Conservation (phyloP, 345 rosid species). For the Sonneratia caseolaris region DNA sequence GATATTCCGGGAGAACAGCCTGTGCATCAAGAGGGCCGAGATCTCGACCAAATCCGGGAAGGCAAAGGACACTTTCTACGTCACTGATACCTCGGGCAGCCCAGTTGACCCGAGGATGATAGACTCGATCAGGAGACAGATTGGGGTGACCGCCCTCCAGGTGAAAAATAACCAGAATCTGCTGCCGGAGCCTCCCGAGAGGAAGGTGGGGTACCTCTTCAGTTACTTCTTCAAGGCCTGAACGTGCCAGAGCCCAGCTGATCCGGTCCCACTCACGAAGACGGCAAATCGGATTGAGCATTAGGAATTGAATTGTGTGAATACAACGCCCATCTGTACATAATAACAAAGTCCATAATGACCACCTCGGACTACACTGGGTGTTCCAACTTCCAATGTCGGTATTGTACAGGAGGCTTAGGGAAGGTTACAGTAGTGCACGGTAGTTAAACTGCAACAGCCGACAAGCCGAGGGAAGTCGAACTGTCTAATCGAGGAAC, state of each 20-base stretch:
- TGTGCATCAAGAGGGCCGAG: constrained; percentile 46
- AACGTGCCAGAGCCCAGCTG: constrained; percentile 34
- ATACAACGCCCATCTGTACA: not conserved
- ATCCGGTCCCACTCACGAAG: constrained; percentile 32
- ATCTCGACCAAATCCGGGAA: constrained; percentile 35
- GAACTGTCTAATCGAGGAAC: too few relatives aligned
- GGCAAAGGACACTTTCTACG: constrained; percentile 40
- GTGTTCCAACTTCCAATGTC: not conserved
- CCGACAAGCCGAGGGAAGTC: too few relatives aligned
- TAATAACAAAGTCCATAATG: not conserved
- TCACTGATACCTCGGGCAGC: constrained; percentile 41
- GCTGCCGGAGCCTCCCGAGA: constrained; percentile 26
- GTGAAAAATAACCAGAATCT: constrained; percentile 26
- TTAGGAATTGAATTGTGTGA: not conserved
- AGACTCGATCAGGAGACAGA: constrained; percentile 24
- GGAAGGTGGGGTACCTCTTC: constrained; percentile 31
- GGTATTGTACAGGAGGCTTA: not conserved
- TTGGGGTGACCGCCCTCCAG: constrained; percentile 27
- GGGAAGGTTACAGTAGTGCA: too few relatives aligned
- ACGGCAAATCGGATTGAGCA: not conserved
- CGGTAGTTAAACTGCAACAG: too few relatives aligned
- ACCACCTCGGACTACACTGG: too few relatives aligned
- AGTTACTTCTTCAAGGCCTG: constrained; percentile 40
- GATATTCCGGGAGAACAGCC: constrained; percentile 47
- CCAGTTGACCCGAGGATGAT: constrained; percentile 40